phyloP scores from a whole-genome alignment of 257 asterid species.

The Verbena officinalis region DNA sequence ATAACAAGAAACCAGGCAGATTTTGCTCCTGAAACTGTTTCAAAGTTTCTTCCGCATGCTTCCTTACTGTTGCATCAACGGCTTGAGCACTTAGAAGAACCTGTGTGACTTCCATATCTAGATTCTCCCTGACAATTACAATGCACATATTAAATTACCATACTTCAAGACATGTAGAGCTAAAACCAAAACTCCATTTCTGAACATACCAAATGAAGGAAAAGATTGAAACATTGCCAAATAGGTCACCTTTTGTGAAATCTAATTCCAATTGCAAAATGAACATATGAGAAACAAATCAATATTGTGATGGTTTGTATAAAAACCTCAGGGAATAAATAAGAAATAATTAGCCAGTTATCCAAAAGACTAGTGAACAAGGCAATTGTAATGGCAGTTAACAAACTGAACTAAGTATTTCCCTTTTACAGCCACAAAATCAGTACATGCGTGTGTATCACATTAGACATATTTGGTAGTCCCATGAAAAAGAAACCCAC shows the following conservation, averaged over 20 bases:
- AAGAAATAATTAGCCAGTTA: not conserved
- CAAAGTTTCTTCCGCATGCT: constrained; percentile 57
- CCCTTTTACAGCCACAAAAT: not conserved
- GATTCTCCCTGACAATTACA: constrained; percentile 40
- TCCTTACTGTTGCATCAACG: constrained; percentile 53
- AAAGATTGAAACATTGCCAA: not conserved
- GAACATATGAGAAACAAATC: not conserved
- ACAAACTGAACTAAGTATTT: not conserved
- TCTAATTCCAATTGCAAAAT: constrained; percentile 17
- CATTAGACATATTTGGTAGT: not conserved
- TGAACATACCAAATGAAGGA: constrained; percentile 1
- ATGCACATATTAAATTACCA: constrained; percentile 15
- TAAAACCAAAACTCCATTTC: not conserved
- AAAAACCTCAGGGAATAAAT: not conserved
- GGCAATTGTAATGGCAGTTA: not conserved
- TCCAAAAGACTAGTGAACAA: not conserved
- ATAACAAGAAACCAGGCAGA: constrained; percentile 54
- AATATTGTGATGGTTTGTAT: not conserved
- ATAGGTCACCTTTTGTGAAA: not conserved
- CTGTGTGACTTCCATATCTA: constrained; percentile 67
- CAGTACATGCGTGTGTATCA: not conserved
- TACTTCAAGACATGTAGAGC: not conserved
- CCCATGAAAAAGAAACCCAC: not conserved
- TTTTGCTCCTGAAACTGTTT: constrained; percentile 68
- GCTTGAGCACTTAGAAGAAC: constrained; percentile 60